Percentiles rank a stretch among this genome's conserved stretches.
These are phyloP conservation scores for Bryoerythrophyllum caledonicum DNA, from an alignment of 225 moss, liverwort and hornwort genomes.

Conservation along the genomic window DNA sequence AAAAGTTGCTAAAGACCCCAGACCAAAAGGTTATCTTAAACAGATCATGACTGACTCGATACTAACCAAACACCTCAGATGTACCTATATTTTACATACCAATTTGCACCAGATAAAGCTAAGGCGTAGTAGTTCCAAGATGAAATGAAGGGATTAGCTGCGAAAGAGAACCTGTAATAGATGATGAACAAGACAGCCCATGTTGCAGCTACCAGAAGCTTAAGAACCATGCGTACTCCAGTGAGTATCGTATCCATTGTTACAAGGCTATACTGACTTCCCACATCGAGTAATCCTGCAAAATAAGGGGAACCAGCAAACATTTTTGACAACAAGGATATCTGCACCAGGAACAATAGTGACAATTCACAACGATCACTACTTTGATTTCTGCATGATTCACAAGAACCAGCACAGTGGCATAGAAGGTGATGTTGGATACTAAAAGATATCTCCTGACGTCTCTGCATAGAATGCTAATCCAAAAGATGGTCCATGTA, in stretches of 20 bases:
- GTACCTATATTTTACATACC: background rate
- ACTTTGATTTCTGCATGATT: background rate
- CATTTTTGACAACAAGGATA: slow-evolving; percentile 10
- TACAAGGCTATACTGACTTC: slow-evolving; percentile 56
- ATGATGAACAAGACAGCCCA: slow-evolving; percentile 77
- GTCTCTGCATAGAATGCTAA: background rate
- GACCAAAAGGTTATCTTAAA: background rate
- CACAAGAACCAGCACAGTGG: background rate
- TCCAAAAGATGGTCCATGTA: background rate
- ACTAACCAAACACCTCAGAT: slow-evolving; percentile 4
- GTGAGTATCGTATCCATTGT: slow-evolving; percentile 48
- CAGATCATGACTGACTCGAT: slow-evolving; percentile 2
- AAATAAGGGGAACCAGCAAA: slow-evolving; percentile 17
- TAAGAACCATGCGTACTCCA: slow-evolving; percentile 67
- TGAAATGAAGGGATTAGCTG: slow-evolving; percentile 2
- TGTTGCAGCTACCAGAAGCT: slow-evolving; percentile 65
- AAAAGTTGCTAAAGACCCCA: slow-evolving; percentile 9
- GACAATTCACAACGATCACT: background rate
- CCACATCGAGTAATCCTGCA: slow-evolving; percentile 55
- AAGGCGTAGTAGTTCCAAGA: slow-evolving; percentile 11
- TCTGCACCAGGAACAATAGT: background rate
- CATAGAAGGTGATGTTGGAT: slow-evolving; percentile 1
- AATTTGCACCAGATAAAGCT: background rate
- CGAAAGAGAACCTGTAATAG: slow-evolving; percentile 62
- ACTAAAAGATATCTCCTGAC: background rate